Base-by-base conservation (phyloP, 441 rosid genomes). In the Erysimum cheiri region DNA sequence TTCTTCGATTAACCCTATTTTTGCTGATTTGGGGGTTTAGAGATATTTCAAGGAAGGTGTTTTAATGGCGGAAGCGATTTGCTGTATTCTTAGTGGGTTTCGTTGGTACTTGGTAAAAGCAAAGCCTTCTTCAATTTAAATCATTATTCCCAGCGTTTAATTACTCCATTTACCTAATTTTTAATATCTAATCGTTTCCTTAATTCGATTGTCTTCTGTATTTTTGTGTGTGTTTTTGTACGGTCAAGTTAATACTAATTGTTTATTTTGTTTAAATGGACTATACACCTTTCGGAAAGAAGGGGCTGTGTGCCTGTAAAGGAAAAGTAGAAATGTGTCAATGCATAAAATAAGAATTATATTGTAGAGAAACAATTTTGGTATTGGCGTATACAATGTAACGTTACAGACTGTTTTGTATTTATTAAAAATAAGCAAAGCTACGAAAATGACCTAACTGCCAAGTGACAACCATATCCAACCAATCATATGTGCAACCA, bases 391-490 rank as follows among this genome's bases (percentile, higher is more conserved):
- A 40, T 53, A 41, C n/a, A 32, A 5, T 57, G 36, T 54, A 40
- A 50, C 6, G 28, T 41, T 71, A 71, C 56, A 71, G 55, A 41
- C 69, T 71, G 70, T 62, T 70, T 66, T 47, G 6, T 44, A 17
- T 19, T 39, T 5, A 50, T 66, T 41, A n/a, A 3, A 37, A 61
- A 29, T 29, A 56, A 62, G 17, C 26, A 44, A 53, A 44, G 10
- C 60, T 11, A 53, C 5, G 73, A 74, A 68, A 70, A 70, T 64
- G 79, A 70, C 79, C 52, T 17, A 70, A 70, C 72, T 76, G 56
- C 62, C 56, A 56, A 60, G 39, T 69, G 78, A 62, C 78, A 69
- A 75, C 67, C 70, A 75, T 56, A 49, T 63, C 55, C 74, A 75
- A 48, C 79, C 52, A 76, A 76, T 70, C 71, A 57, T 64, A 64